Evolutionary conservation across 2,329 filamentous ascomycete species (phyloP).

Genomic region (Volutella citrinella): DNA sequence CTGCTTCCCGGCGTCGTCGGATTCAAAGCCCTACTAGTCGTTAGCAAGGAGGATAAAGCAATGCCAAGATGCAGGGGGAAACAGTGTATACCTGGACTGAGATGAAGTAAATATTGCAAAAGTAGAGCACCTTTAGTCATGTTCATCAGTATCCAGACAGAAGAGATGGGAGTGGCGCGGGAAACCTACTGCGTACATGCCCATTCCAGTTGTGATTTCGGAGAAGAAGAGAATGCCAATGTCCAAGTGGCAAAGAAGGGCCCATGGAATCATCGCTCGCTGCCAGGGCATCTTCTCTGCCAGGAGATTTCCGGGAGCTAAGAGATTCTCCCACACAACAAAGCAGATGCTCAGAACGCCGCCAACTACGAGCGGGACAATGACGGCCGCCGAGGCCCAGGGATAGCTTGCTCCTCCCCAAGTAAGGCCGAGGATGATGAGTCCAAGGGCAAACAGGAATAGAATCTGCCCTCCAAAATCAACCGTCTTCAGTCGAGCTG

Average conservation of each 20-base stretch:
- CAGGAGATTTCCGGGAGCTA: conserved; percentile 47
- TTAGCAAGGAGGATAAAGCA: not conserved
- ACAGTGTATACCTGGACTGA: conserved; percentile 42
- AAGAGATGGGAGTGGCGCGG: no score
- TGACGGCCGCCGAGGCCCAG: conserved; percentile 48
- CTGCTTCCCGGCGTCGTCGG: conserved; percentile 51
- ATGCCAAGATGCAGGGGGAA: not conserved
- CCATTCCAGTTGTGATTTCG: conserved; percentile 58
- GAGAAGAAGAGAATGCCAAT: conserved; percentile 60
- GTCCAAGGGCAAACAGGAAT: conserved; percentile 52
- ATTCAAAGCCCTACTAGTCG: conserved; percentile 40
- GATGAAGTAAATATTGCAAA: conserved; percentile 66
- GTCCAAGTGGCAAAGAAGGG: conserved; percentile 55
- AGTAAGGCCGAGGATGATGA: conserved; percentile 52
- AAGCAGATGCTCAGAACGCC: conserved; percentile 36
- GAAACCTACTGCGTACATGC: conserved; percentile 43
- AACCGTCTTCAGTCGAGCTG: conserved; percentile 48
- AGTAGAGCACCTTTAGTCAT: conserved; percentile 57
- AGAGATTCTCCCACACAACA: conserved; percentile 53
- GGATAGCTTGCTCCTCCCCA: conserved; percentile 54
- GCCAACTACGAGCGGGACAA: conserved; percentile 48
- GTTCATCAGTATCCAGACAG: conserved; percentile 33
- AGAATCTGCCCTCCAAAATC: conserved; percentile 55
- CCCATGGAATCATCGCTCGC: conserved; percentile 62
- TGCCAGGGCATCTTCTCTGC: conserved; percentile 50